A percentile compares a stretch with the other conserved stretches of the same genome.
phyloP scores from a whole-genome alignment of 495 filamentous ascomycete genomes.

The Pseudotulostoma volvatum region DNA sequence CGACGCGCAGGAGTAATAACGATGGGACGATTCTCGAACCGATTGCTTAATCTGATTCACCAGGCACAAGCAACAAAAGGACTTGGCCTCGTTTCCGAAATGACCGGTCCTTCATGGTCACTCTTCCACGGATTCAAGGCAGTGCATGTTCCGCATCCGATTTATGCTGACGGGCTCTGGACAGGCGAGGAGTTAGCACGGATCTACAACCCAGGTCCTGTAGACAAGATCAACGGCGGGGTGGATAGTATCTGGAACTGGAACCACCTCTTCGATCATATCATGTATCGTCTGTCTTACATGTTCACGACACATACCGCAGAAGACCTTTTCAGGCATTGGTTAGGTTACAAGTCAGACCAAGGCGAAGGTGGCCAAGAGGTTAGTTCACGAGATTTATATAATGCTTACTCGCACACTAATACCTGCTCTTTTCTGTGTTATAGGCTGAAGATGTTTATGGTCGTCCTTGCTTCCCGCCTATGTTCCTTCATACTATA shows the following conservation, averaged over 20 bases:
- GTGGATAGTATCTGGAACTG: slow-evolving; percentile 10
- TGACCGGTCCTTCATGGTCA: slow-evolving; percentile 47
- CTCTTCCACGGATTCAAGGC: slow-evolving; percentile 55
- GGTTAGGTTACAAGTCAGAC: slow-evolving; percentile 27
- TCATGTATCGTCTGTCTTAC: slow-evolving; percentile 5
- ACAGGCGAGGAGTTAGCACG: slow-evolving; percentile 33
- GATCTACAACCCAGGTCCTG: slow-evolving; percentile 42
- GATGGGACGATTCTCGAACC: slow-evolving; percentile 43
- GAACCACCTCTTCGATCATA: slow-evolving; percentile 3
- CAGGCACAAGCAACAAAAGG: slow-evolving; percentile 52
- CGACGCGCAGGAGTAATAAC: slow-evolving; percentile 52
- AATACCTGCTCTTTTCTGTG: too few relatives aligned
- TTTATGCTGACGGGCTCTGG: slow-evolving; percentile 50
- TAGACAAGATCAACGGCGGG: slow-evolving; percentile 6
- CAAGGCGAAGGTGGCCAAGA: slow-evolving; percentile 28
- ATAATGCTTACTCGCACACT: not conserved
- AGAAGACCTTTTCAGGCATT: slow-evolving; percentile 8
- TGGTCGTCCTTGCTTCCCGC: slow-evolving; percentile 36
- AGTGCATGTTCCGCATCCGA: slow-evolving; percentile 35
- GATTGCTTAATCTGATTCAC: slow-evolving; percentile 44
- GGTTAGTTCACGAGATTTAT: slow-evolving; percentile 5
- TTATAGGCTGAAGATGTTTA: slow-evolving; percentile 32
- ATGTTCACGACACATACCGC: slow-evolving; percentile 6
- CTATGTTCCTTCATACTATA: slow-evolving; percentile 39
- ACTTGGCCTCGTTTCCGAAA: slow-evolving; percentile 49